Evolutionary conservation across 495 filamentous ascomycete species (phyloP).

Genomic region (Massariosphaeria phaeospora): DNA sequence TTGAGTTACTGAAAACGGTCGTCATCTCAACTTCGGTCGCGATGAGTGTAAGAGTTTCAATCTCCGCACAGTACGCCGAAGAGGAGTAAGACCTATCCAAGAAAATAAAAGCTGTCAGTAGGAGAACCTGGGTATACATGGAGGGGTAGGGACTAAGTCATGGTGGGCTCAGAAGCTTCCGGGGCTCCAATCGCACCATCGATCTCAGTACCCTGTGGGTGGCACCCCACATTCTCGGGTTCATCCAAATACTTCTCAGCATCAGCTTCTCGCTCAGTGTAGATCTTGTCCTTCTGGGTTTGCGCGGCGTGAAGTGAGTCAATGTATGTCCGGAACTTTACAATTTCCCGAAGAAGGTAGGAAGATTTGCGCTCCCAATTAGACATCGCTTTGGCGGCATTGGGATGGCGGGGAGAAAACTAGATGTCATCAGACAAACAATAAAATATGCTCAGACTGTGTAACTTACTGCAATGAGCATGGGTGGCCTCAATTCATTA

Average conservation of each 20-base stretch:
- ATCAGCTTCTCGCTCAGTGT: constrained; percentile 33
- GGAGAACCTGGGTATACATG: neutral
- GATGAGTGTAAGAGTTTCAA: constrained; percentile 30
- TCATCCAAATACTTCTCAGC: constrained; percentile 6
- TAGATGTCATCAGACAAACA: constrained; percentile 28
- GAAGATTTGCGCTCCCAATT: constrained; percentile 97
- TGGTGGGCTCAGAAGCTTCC: constrained; percentile 16
- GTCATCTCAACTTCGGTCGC: neutral
- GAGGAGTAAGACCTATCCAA: constrained; percentile 23
- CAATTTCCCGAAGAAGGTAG: constrained; percentile 88
- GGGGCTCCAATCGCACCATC: constrained; percentile 25
- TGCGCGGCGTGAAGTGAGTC: constrained; percentile 66
- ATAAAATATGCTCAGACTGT: neutral
- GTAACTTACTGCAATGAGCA: constrained; percentile 68
- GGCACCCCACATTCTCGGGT: neutral
- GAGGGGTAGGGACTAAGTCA: constrained; percentile 5
- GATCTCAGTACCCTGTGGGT: constrained; percentile 5
- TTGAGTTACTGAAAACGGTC: constrained; percentile 19
- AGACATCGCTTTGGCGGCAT: constrained; percentile 72
- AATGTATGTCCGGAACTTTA: constrained; percentile 93
- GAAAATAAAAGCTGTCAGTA: constrained; percentile 13
- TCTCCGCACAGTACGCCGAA: constrained; percentile 26
- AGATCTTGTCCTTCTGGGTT: constrained; percentile 53
- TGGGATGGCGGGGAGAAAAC: constrained; percentile 81
- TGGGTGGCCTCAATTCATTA: constrained; percentile 76